Evolutionary conservation across 75 land plant genomes (phyloP).

Genomic region (Chamaecyparis obtusa): DNA sequence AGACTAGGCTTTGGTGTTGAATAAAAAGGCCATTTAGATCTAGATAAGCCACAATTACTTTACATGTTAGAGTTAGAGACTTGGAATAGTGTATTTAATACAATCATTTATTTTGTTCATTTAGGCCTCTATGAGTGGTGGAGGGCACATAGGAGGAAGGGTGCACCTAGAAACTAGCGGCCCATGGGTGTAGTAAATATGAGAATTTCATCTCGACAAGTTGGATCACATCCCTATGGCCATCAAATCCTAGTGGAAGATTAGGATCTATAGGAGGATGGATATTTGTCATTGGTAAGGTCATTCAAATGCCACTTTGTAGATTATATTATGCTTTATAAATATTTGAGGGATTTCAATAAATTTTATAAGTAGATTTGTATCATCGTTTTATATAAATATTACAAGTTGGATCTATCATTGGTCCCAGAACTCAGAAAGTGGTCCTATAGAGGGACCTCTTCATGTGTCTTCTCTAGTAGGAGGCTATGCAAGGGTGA

Average conservation of each 20-base stretch:
- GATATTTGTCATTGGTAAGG: conserved; percentile 41
- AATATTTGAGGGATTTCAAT: not conserved
- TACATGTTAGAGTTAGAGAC: not conserved
- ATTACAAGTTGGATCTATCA: not conserved
- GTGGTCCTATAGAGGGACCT: not conserved
- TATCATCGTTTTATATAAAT: not conserved
- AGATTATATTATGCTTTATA: not conserved
- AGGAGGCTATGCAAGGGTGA: conserved; percentile 9
- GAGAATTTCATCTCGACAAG: conserved; percentile 34
- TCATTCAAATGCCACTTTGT: not conserved
- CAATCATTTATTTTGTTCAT: not conserved
- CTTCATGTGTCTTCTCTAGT: not conserved
- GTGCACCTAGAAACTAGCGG: conserved; percentile 59
- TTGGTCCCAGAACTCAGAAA: not conserved
- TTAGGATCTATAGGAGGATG: conserved; percentile 31
- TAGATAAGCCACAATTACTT: conserved; percentile 23
- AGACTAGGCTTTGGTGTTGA: conserved; percentile 77
- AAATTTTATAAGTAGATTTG: not conserved
- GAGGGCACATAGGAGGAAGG: conserved; percentile 29
- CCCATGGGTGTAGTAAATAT: conserved; percentile 52
- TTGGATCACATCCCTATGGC: conserved; percentile 33
- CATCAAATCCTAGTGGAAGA: conserved; percentile 36
- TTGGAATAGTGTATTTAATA: not conserved
- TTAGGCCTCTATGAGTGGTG: conserved; percentile 32
- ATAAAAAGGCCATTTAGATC: conserved; percentile 29